These are phyloP conservation scores for Aspergillus glaucus DNA, from an alignment of 2,329 filamentous ascomycete genomes.

Conservation along the genomic window DNA sequence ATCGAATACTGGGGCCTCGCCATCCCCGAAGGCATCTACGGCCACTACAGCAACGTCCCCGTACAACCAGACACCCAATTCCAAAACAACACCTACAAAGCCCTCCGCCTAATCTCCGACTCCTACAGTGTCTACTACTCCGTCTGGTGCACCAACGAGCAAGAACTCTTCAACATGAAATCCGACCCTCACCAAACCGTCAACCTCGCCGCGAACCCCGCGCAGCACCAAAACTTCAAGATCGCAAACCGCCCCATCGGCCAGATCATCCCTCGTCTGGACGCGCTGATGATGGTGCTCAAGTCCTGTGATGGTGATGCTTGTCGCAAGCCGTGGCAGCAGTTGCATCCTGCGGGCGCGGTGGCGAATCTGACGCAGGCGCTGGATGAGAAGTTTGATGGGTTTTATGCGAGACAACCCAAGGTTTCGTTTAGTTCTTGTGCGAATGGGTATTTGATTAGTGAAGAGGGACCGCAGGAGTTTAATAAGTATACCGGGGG, in stretches of 20 bases:
- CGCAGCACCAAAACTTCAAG: conserved; percentile 7
- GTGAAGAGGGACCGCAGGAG: conserved; percentile 50
- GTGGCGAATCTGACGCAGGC: conserved; percentile 50
- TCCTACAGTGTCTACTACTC: conserved; percentile 59
- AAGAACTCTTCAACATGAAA: conserved; percentile 61
- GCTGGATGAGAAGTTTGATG: conserved; percentile 43
- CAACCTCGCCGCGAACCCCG: conserved; percentile 34
- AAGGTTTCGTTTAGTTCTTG: conserved; percentile 51
- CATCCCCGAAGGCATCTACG: conserved; percentile 23
- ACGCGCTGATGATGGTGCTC: conserved; percentile 54
- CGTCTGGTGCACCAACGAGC: conserved; percentile 63
- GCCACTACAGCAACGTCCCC: conserved; percentile 16
- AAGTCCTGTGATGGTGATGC: conserved; percentile 54
- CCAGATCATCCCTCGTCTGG: conserved; percentile 47
- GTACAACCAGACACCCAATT: conserved; percentile 11
- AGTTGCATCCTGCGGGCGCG: conserved; percentile 49
- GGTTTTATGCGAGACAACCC: conserved; percentile 48
- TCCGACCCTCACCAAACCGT: conserved; percentile 48
- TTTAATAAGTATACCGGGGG: conserved; percentile 14
- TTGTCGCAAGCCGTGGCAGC: conserved; percentile 53
- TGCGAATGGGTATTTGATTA: conserved; percentile 50
- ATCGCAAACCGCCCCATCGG: conserved; percentile 15
- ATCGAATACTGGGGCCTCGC: conserved; percentile 52
- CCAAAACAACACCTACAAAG: conserved; percentile 56
- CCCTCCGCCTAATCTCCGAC: conserved; percentile 48